A percentile compares a stretch with the other conserved stretches of the same genome.
Evolutionary conservation across 768 basidiomycete genomes (phyloP).

Genomic region (Pholiota molesta): DNA sequence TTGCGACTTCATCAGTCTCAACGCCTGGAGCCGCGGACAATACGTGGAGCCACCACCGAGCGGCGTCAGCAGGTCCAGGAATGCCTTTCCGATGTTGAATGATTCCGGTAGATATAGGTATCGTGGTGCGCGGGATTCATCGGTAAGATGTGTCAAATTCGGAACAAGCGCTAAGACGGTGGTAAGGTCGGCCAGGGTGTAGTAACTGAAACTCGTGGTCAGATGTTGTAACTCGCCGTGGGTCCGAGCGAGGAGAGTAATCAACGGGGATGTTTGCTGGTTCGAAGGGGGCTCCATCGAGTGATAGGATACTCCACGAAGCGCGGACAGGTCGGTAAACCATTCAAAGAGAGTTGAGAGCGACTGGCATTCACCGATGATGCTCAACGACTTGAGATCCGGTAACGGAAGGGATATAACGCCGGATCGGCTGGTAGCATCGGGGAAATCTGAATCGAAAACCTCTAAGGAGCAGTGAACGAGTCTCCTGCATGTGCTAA

Average conservation of each 20-base stretch:
- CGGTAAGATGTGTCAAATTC: conserved; percentile 6
- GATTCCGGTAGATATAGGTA: neutral
- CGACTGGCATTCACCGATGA: conserved; percentile 12
- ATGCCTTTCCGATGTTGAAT: conserved; percentile 1
- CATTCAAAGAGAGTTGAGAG: conserved; percentile 12
- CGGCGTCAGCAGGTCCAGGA: conserved; percentile 13
- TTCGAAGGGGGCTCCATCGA: conserved; percentile 13
- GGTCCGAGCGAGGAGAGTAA: conserved; percentile 17
- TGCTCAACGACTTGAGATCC: conserved; percentile 13
- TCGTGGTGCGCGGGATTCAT: conserved; percentile 5
- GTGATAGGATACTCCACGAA: conserved; percentile 14
- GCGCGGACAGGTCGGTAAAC: conserved; percentile 10
- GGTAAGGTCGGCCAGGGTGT: conserved; percentile 13
- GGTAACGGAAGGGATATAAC: conserved; percentile 11
- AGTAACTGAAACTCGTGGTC: conserved; percentile 14
- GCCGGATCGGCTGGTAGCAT: conserved; percentile 2
- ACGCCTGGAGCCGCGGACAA: neutral
- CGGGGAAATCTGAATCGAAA: conserved; percentile 4
- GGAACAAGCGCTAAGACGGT: conserved; percentile 12
- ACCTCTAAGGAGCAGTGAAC: conserved; percentile 15
- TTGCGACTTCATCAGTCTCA: neutral
- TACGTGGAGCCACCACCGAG: neutral
- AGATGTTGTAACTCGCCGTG: conserved; percentile 5
- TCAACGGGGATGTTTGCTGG: conserved; percentile 10
- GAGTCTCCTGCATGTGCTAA: conserved; percentile 10